These are phyloP conservation scores for Suillus subluteus DNA, from an alignment of 768 basidiomycete species.

Conservation along the genomic window DNA sequence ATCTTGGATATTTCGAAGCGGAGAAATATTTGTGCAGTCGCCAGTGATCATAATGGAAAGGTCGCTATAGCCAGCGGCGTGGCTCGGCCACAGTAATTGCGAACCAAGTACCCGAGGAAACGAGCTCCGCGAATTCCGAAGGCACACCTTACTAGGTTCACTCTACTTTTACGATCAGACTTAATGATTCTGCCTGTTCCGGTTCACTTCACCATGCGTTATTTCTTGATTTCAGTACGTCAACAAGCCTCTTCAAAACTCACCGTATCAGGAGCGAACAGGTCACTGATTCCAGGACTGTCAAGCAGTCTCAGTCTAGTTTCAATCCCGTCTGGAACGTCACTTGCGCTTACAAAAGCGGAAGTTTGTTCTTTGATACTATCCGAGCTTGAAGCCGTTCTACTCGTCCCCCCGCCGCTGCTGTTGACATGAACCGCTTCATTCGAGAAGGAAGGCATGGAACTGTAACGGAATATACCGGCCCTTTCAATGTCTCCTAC, in stretches of 20 bases:
- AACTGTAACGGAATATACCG: slow-evolving; percentile 31
- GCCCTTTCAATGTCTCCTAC: slow-evolving; percentile 28
- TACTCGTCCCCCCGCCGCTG: slow-evolving; percentile 15
- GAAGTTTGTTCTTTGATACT: slow-evolving; percentile 11
- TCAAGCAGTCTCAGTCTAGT: slow-evolving; percentile 25
- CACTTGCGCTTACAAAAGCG: slow-evolving; percentile 27
- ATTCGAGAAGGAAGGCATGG: slow-evolving; percentile 27
- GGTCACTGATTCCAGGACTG: slow-evolving; percentile 20
- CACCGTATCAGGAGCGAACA: slow-evolving; percentile 23
- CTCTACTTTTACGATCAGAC: slow-evolving; percentile 35
- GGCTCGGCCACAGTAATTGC: slow-evolving; percentile 32
- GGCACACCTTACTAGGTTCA: slow-evolving; percentile 26
- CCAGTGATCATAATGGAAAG: slow-evolving; percentile 44
- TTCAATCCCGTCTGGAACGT: slow-evolving; percentile 31
- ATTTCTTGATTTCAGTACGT: slow-evolving; percentile 29
- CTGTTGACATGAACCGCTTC: slow-evolving; percentile 34
- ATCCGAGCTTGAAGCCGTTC: slow-evolving; percentile 9
- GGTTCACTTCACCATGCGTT: slow-evolving; percentile 37
- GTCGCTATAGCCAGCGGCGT: slow-evolving; percentile 30
- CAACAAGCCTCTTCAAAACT: slow-evolving; percentile 32
- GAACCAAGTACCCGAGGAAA: slow-evolving; percentile 30
- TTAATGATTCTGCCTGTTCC: slow-evolving; percentile 32
- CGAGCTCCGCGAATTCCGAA: slow-evolving; percentile 38
- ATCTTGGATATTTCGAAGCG: slow-evolving; percentile 51
- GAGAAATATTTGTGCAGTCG: slow-evolving; percentile 40